These are phyloP conservation scores for Speleostelium caveatum DNA, from an alignment of 78 protist genomes.

Conservation along the genomic window DNA sequence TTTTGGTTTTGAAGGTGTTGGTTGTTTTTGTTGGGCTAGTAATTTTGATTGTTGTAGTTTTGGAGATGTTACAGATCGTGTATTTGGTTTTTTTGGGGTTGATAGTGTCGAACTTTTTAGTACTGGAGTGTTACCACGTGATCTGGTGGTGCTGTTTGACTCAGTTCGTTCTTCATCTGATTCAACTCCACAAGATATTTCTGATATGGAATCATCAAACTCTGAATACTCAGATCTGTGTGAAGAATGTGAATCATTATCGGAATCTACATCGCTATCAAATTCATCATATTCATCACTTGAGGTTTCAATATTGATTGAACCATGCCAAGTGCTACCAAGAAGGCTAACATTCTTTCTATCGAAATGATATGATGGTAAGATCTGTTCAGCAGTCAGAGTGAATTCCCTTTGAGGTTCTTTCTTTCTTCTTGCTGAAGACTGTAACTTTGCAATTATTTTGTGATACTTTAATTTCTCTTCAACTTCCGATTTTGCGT, in stretches of 20 bases:
- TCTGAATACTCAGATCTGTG: too few relatives aligned
- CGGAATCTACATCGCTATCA: background rate
- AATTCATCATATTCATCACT: slow-evolving; percentile 9
- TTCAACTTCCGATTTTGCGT: slow-evolving; percentile 30
- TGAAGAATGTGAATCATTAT: background rate
- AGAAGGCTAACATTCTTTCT: slow-evolving; percentile 15
- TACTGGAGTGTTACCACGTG: background rate
- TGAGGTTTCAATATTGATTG: background rate
- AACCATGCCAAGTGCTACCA: slow-evolving; percentile 68
- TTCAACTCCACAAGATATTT: background rate
- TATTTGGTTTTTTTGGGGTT: too few relatives aligned
- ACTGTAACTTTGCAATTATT: background rate
- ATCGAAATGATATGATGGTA: slow-evolving; percentile 55
- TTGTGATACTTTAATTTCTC: slow-evolving; percentile 31
- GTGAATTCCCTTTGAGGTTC: background rate
- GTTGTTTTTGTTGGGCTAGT: background rate
- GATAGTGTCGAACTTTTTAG: background rate
- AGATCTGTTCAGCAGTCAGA: slow-evolving; percentile 7
- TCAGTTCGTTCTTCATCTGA: background rate
- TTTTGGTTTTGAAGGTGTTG: slow-evolving; percentile 1
- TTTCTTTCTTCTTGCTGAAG: slow-evolving; percentile 46
- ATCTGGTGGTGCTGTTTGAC: background rate
- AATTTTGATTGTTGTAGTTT: too few relatives aligned
- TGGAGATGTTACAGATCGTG: too few relatives aligned
- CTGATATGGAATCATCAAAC: background rate